Evolutionary conservation across 2,329 filamentous ascomycete genomes (phyloP), one percentile per base, ranked within the genome.

Genomic region (Pochonia chlamydosporia): DNA sequence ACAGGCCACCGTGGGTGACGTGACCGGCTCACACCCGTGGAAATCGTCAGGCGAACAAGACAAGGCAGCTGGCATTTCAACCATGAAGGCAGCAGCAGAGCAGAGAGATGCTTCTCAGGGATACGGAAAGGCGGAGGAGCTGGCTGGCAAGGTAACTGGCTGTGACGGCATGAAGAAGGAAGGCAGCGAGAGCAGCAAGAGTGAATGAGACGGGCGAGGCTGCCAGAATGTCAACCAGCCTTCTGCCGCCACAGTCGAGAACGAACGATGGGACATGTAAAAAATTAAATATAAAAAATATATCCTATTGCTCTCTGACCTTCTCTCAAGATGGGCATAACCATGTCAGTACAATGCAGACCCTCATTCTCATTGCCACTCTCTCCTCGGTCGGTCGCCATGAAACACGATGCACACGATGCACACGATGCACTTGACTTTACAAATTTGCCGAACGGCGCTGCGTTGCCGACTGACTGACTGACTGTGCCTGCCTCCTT

Each of bases 131-230:
- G 71, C 73, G 3, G 84, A 89, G 61, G 78, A 87, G 68, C 59
- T 82, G 41, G 78, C 81, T 0, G 84, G 84, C 5, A 79, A 77
- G 58, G 64, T 76, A 1, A 75, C 79, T 0, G 84, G 84, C 0
- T 88, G 84, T 54, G 79, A 84, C 63, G 84, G 84, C 0, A 87
- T 88, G 84, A 68, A 78, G 63, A 72, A 74, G 46, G 82, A 85
- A 62, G 82, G 82, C 0, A 70, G 67, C 13, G 72, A 69, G 16
- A 82, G 77, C 57, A 66, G 63, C 46, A 66, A 62, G 51, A 59
- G 65, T 46, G 56, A 59, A 25, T 56, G 55, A 35, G 56, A 33
- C 23, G 31, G n/a, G 44, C 16, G 3, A 16, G n/a, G 23, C 24
- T 26, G 10, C 14, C 39, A 25, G 23, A 21, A 28, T 5, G 6